Conservation (phyloP, 768 basidiomycete genomes). For the Calocera cornea region DNA sequence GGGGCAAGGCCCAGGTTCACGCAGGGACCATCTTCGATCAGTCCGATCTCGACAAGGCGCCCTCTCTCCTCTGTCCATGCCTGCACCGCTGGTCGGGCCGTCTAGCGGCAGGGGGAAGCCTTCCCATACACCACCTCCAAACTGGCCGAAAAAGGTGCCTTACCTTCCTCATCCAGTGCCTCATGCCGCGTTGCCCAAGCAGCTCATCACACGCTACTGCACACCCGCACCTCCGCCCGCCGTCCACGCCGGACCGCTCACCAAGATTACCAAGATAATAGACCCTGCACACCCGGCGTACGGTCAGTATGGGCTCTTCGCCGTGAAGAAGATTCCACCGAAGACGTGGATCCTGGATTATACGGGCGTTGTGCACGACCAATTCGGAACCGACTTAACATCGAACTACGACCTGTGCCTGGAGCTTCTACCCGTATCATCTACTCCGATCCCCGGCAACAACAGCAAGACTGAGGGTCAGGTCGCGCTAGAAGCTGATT, state of each 20-base stretch:
- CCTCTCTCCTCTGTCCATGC: background rate
- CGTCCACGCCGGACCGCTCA: background rate
- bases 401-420: slow-evolving; percentile 86
- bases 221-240: background rate
- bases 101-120: background rate
- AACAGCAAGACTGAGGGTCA: background rate
- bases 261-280: background rate
- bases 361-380: slow-evolving; percentile 69
- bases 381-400: slow-evolving; percentile 38
- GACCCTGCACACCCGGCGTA: slow-evolving; percentile 47
- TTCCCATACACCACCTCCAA: background rate
- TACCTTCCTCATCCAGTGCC: background rate
- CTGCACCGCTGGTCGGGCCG: background rate
- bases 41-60: background rate
- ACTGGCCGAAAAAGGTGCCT: background rate
- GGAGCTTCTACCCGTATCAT: slow-evolving; percentile 28
- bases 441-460: background rate
- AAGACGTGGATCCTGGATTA: slow-evolving; percentile 65
- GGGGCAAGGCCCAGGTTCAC: no score
- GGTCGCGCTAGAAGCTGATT: background rate
- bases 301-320: slow-evolving; percentile 73
- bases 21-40: background rate
- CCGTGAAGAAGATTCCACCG: slow-evolving; percentile 52
- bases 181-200: background rate
- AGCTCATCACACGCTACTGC: background rate